Evolutionary conservation across 768 basidiomycete genomes (phyloP), one percentile per base, ranked within the genome.

Genomic region (Porphyrellus cyaneotinctus): DNA sequence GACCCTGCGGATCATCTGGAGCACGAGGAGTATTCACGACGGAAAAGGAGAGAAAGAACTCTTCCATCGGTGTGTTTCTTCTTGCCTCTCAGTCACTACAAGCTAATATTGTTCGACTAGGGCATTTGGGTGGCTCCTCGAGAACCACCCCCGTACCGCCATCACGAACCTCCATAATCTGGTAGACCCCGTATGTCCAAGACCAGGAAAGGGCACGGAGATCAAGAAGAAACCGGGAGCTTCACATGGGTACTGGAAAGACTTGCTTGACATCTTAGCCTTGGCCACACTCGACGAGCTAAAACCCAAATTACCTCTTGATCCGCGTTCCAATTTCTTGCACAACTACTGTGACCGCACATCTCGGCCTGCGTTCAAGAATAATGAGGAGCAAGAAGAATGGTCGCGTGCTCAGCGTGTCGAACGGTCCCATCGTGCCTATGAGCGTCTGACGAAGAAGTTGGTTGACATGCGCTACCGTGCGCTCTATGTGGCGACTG

Each of bases 171-270:
- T 88, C 5, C 73, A 62, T 18, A 63, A 73, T 51, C 71, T 87
- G 6, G 78, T 84, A 35, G 70, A 76, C 10, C 82, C 81, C 0
- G 74, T 79, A 9, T 81, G 82, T 62, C 45, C 51, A 6, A 64
- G 65, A 24, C 32, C 57, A 15, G 17, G 6, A 17, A 49, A 53
- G 33, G 35, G 22, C 12, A 8, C 30, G 13, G 22, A 47, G 14
- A 52, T 26, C 45, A 57, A 32, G 42, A 23, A 30, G 23, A 32
- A 32, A 17, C 26, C 18, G 11, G 33, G 62, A 30, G 48, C 58
- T 18, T 53, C 74, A 5, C 86, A 88, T 44, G 87, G 87, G 0
- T 87, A 83, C 60, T 88, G 84, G 83, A 88, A 90, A 62, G 87
- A 88, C 58, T 73, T 88, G 20, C 75, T 87, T 47, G 84, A 87